Evolutionary conservation across 495 filamentous ascomycete species (phyloP), one percentile per base, ranked within the genome.

Genomic region (Aspergillus affinis): DNA sequence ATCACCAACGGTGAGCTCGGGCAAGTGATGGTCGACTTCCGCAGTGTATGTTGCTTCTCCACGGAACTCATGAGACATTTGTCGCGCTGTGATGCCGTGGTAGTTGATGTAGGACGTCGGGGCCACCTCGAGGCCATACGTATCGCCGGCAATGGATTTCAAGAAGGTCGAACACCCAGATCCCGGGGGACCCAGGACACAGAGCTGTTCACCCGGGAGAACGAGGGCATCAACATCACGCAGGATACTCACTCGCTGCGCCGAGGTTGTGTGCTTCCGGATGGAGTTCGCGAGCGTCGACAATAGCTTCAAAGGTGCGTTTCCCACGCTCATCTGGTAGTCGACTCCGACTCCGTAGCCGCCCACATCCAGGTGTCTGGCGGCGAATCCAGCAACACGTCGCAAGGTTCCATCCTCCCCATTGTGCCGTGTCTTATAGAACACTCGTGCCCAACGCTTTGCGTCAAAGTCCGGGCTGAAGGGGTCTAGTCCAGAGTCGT

Each of bases 111-210:
- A 84, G 15, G 86, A 82, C 12, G 74, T 71, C 8, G 65, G 59
- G 18, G 78, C 79, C 23, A 81, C 79, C 65, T 90, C 84, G 10
- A 90, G 84, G 1, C 91, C 91, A 66, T 92, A 77, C 23, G 81
- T 80, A 58, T 90, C 85, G 27, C 88, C 88, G 10, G 85, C 80
- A 17, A 92, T 75, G 6, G 86, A 84, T 73, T 89, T 89, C 45
- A 92, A 69, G 58, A 93, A 83, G 1, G 90, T 92, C 21, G 86
- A 84, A 56, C 86, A 88, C 15, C 88, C 87, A 48, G 81, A 72
- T 50, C 86, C 90, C 8, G 90, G 90, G 27, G 85, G 84, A 13
- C 90, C 90, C n/a, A 93, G 77, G 0, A 92, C 89, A 27, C 92
- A 77, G 21, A 93, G 75, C 84, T 90, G 90, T 75, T 93, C 90